Evolutionary conservation across 2,329 filamentous ascomycete species (phyloP).

Genomic region (Tolypocladium inflatum): DNA sequence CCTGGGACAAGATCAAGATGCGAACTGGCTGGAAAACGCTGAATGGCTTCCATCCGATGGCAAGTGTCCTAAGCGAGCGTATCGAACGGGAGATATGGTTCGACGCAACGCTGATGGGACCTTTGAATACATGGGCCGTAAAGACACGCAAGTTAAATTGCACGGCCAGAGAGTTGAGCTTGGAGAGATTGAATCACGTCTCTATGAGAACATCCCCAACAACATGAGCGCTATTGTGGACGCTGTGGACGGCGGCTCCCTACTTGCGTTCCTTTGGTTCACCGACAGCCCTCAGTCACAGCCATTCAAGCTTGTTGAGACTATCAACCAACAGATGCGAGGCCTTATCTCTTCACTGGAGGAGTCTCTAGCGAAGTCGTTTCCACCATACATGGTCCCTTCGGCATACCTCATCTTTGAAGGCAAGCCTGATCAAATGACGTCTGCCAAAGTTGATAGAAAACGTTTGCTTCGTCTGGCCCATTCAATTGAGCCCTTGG

Average conservation of each 20-base stretch:
- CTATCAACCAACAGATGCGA: too few species aligned
- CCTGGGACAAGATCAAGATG: too few species aligned
- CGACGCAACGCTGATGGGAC: neutral
- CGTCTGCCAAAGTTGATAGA: neutral
- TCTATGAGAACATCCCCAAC: neutral
- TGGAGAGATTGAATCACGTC: conserved; percentile 8
- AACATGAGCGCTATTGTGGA: neutral
- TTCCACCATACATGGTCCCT: neutral
- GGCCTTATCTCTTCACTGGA: neutral
- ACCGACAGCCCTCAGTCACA: too few species aligned
- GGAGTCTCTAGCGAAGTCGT: neutral
- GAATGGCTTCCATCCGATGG: too few species aligned
- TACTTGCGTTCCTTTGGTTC: too few species aligned
- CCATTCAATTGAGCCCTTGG: too few species aligned
- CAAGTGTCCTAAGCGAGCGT: conserved; percentile 7
- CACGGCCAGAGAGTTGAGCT: conserved; percentile 10
- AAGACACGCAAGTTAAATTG: conserved; percentile 5
- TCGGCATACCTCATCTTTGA: neutral
- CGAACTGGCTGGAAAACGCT: too few species aligned
- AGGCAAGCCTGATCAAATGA: neutral
- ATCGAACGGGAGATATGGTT: conserved; percentile 8
- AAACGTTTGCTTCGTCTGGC: neutral
- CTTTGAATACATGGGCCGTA: neutral
- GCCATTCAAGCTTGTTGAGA: too few species aligned
- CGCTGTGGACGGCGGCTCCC: too few species aligned